Percentiles rank a stretch among this genome's conserved stretches.
Conservation (phyloP, 2,329 filamentous ascomycete species). For the Zalaria obscura region DNA sequence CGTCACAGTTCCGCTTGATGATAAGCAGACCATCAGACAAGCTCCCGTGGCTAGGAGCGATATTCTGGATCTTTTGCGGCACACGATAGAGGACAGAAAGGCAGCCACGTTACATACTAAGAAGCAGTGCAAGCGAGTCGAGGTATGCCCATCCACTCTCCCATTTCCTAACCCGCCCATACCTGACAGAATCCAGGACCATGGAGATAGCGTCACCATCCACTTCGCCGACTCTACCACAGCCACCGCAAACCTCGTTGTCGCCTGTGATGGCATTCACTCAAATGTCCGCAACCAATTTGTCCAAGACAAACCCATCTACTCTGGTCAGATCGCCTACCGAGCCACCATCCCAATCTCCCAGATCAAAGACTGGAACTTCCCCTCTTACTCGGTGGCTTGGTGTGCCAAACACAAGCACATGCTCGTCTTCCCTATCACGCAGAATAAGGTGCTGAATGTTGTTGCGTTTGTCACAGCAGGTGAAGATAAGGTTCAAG, state of each 20-base stretch:
- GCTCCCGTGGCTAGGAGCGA: slow-evolving; percentile 13
- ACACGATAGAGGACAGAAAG: slow-evolving; percentile 8
- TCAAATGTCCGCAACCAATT: slow-evolving; percentile 40
- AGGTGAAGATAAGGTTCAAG: slow-evolving; percentile 16
- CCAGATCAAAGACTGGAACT: slow-evolving; percentile 7
- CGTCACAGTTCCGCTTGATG: slow-evolving; percentile 14
- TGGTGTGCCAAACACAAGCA: slow-evolving; percentile 23
- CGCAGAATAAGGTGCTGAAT: slow-evolving; percentile 19
- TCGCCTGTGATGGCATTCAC: slow-evolving; percentile 48
- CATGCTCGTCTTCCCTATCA: slow-evolving; percentile 24
- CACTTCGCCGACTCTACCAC: slow-evolving; percentile 33
- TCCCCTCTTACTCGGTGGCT: slow-evolving; percentile 9
- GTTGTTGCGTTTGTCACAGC: slow-evolving; percentile 22
- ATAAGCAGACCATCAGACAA: slow-evolving; percentile 10
- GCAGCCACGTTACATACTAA: slow-evolving; percentile 15
- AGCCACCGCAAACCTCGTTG: slow-evolving; percentile 28
- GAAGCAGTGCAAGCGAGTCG: slow-evolving; percentile 11
- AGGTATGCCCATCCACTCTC: slow-evolving; percentile 4
- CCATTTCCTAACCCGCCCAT: no score
- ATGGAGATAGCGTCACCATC: slow-evolving; percentile 26
- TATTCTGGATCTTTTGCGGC: slow-evolving; percentile 14
- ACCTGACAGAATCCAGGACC: slow-evolving; percentile 2
- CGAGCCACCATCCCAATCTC: slow-evolving; percentile 16
- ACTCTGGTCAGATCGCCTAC: slow-evolving; percentile 33
- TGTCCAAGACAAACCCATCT: slow-evolving; percentile 34